These are phyloP conservation scores for Ceratocystis ficicola DNA, from an alignment of 2,329 filamentous ascomycete genomes.

Conservation along the genomic window DNA sequence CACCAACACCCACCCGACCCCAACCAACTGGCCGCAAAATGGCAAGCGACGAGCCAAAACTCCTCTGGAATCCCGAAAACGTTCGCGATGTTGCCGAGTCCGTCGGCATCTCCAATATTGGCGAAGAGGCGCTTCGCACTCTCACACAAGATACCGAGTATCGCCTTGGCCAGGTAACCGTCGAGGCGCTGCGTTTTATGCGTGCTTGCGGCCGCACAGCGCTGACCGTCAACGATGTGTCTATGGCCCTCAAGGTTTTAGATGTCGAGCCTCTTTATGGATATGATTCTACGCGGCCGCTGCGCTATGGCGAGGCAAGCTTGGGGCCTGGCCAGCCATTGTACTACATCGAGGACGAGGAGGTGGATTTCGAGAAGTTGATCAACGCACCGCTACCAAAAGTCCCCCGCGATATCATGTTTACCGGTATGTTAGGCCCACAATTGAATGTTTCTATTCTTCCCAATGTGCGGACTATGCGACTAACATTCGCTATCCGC, in stretches of 20 bases:
- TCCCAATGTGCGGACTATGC: background rate
- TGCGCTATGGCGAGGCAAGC: constrained; percentile 87
- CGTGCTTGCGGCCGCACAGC: constrained; percentile 76
- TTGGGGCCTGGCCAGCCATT: constrained; percentile 86
- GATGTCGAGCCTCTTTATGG: constrained; percentile 94
- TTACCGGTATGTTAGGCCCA: constrained; percentile 54
- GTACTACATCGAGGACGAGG: constrained; percentile 96
- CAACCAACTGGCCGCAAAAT: constrained; percentile 12
- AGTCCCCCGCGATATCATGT: constrained; percentile 81
- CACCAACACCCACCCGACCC: background rate
- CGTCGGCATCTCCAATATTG: constrained; percentile 69
- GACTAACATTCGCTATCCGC: constrained; percentile 21
- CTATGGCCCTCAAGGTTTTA: constrained; percentile 70
- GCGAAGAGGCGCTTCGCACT: constrained; percentile 75
- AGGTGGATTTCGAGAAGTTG: constrained; percentile 96
- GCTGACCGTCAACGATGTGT: constrained; percentile 78
- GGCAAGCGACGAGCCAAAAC: constrained; percentile 30
- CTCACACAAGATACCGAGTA: constrained; percentile 93
- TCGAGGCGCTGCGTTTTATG: constrained; percentile 94
- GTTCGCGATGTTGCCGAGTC: constrained; percentile 93
- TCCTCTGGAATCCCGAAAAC: constrained; percentile 92
- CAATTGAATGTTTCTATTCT: background rate
- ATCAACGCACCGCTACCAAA: constrained; percentile 94
- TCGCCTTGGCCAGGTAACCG: constrained; percentile 80
- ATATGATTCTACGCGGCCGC: constrained; percentile 80